Evolutionary conservation across 2,329 filamentous ascomycete species (phyloP), one percentile per base, ranked within the genome.

Genomic region (Talaromyces funiculosus): DNA sequence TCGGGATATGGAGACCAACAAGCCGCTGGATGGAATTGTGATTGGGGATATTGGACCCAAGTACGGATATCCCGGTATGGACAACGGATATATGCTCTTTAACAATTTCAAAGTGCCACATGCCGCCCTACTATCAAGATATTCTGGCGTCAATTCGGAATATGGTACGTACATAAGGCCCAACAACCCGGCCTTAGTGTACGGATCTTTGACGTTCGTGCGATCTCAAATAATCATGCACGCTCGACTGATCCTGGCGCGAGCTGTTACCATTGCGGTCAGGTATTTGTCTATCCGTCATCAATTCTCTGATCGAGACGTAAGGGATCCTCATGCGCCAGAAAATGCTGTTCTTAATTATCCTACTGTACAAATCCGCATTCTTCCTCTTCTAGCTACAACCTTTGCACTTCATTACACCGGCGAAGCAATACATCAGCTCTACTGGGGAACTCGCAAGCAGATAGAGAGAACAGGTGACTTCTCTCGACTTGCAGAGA

Each of bases 41-140:
- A 86, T 92, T 92, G 72, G 90, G 90, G 1, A n/a, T n/a, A n/a
- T n/a, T n/a, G n/a, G n/a, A n/a, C n/a, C n/a, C n/a, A n/a, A n/a
- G n/a, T n/a, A n/a, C n/a, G n/a, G n/a, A n/a, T n/a, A n/a, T n/a
- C 43, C 22, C 18, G 33, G 37, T 12, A 45, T 57, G 54, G 54
- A 57, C 72, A 92, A 92, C 66, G 89, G 89, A 1, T 92, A n/a
- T 89, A 76, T 91, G 10, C 81, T 92, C 22, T 86, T 92, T 75
- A 91, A 91, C 77, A 79, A 90, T 18, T 80, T 90, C 74, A 89
- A 90, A 73, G 79, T 92, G 16, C 89, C 89, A 1, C 88, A 92
- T 69, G 75, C 85, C 65, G 87, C 85, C 75, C 89, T 92, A 87
- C 76, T 92, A 55, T 84, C 86, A 10, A 42, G 56, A 5, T 49